Evolutionary conservation across 768 basidiomycete species (phyloP).

Genomic region (Tricholoma saponaceum): DNA sequence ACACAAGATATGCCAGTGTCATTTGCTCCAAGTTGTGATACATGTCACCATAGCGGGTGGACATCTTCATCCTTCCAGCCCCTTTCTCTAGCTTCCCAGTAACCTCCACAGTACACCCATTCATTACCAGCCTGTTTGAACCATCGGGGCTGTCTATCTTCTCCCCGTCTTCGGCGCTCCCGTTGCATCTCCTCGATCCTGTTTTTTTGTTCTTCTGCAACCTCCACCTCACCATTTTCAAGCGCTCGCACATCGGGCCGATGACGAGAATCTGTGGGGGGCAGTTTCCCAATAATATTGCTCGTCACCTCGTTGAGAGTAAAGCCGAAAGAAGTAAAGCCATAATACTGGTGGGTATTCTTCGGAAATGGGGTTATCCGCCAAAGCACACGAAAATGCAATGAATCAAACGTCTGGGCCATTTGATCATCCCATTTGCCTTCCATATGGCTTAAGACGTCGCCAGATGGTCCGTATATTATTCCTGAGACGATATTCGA

Average conservation of each 20-base stretch:
- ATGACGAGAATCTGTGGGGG: constrained; percentile 77
- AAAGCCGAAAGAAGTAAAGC: constrained; percentile 77
- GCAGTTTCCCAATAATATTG: constrained; percentile 59
- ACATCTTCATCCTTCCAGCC: constrained; percentile 55
- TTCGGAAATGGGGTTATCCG: constrained; percentile 70
- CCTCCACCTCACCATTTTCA: constrained; percentile 69
- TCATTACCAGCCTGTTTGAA: constrained; percentile 67
- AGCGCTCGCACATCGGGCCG: constrained; percentile 81
- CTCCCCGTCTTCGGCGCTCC: constrained; percentile 57
- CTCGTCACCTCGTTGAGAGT: constrained; percentile 77
- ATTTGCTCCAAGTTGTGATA: not conserved
- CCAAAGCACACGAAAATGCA: constrained; percentile 76
- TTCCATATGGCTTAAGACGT: constrained; percentile 61
- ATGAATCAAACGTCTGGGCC: constrained; percentile 61
- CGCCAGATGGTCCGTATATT: constrained; percentile 50
- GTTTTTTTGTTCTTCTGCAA: constrained; percentile 69
- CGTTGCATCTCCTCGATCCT: constrained; percentile 76
- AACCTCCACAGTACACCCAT: constrained; percentile 76
- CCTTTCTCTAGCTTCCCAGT: constrained; percentile 72
- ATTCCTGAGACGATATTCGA: constrained; percentile 67
- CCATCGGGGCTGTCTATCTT: constrained; percentile 67
- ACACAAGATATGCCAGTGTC: too few species aligned
- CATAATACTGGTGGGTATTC: constrained; percentile 69
- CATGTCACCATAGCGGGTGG: constrained; percentile 59
- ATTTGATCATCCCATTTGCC: constrained; percentile 89